Percentiles rank a stretch among this genome's conserved stretches.
These are phyloP conservation scores for Globisporangium cylindrosporum DNA, from an alignment of 352 stramenopile genomes.

Conservation along the genomic window DNA sequence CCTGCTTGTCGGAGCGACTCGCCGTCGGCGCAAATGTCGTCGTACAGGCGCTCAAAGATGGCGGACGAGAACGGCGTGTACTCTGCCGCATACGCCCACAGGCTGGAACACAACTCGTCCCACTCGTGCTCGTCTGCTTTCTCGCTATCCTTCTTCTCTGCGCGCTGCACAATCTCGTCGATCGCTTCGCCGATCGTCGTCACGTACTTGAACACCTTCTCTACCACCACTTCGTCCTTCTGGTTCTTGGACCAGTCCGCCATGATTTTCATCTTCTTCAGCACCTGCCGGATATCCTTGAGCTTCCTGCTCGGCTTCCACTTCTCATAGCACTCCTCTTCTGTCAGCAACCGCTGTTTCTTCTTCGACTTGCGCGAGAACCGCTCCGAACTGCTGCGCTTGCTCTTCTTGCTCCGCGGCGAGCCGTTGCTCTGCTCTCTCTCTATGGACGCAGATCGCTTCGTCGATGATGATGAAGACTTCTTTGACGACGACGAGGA, in stretches of 20 bases:
- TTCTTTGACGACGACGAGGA: constrained; percentile 3
- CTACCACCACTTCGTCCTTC: constrained; percentile 78
- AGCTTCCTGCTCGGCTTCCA: constrained; percentile 77
- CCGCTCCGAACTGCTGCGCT: constrained; percentile 6
- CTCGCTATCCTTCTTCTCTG: constrained; percentile 26
- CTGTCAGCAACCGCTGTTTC: constrained; percentile 34
- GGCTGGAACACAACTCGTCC: constrained; percentile 74
- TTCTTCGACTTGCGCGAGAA: constrained; percentile 12
- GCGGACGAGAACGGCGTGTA: constrained; percentile 73
- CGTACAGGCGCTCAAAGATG: constrained; percentile 84
- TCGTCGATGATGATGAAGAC: constrained; percentile 22
- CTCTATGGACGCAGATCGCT: constrained; percentile 29
- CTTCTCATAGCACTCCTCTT: constrained; percentile 63
- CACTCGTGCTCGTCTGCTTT: constrained; percentile 28
- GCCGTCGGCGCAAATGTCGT: constrained; percentile 79
- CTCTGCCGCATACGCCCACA: constrained; percentile 78
- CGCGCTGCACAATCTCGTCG: constrained; percentile 65
- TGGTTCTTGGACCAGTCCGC: constrained; percentile 75
- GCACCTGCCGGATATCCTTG: constrained; percentile 70
- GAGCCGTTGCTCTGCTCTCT: constrained; percentile 17
- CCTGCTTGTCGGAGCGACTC: constrained; percentile 33
- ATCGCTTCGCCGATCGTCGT: constrained; percentile 78
- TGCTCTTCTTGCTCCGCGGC: constrained; percentile 33
- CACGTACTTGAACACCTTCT: constrained; percentile 88
- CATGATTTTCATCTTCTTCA: constrained; percentile 90